phyloP scores from a whole-genome alignment of 2,329 filamentous ascomycete genomes.

The Trichothecium roseum region DNA sequence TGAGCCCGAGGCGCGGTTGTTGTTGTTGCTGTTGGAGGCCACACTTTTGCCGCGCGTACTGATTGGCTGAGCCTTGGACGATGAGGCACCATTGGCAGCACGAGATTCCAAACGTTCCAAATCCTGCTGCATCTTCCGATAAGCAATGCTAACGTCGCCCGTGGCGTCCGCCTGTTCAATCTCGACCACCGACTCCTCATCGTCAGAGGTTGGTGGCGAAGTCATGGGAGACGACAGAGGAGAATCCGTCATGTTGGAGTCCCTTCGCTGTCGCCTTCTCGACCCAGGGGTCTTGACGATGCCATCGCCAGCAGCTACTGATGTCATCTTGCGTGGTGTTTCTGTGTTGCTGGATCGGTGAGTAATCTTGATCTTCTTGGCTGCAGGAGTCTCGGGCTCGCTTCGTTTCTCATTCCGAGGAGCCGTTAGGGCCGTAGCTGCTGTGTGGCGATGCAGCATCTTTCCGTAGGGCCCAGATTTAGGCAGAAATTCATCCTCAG shows the following conservation, averaged over 20 bases:
- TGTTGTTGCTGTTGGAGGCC: conserved; percentile 22
- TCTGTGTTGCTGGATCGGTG: conserved; percentile 4
- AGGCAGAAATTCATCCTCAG: conserved; percentile 17
- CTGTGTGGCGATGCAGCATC: conserved; percentile 22
- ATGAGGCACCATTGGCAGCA: conserved; percentile 17
- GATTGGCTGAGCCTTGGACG: conserved; percentile 28
- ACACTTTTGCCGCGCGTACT: conserved; percentile 27
- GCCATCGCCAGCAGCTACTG: conserved; percentile 9
- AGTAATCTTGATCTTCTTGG: conserved; percentile 25
- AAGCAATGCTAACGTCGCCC: no score
- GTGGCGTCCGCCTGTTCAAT: no score
- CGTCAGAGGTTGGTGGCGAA: no score
- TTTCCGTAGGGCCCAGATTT: conserved; percentile 38
- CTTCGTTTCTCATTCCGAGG: conserved; percentile 11
- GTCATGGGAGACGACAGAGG: conserved; percentile 23
- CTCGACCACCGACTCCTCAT: no score
- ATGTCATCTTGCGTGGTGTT: conserved; percentile 2
- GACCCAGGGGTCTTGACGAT: conserved; percentile 20
- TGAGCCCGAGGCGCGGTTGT: conserved; percentile 21
- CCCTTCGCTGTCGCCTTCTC: conserved; percentile 21
- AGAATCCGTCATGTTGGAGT: conserved; percentile 30
- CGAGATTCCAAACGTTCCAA: no score
- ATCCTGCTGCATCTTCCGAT: no score
- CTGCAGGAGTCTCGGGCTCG: conserved; percentile 16
- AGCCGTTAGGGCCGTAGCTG: conserved; percentile 19